Percentiles rank a stretch among this genome's conserved stretches.
Evolutionary conservation across 2,329 filamentous ascomycete genomes (phyloP).

Genomic region (Hypoxylon sp.): DNA sequence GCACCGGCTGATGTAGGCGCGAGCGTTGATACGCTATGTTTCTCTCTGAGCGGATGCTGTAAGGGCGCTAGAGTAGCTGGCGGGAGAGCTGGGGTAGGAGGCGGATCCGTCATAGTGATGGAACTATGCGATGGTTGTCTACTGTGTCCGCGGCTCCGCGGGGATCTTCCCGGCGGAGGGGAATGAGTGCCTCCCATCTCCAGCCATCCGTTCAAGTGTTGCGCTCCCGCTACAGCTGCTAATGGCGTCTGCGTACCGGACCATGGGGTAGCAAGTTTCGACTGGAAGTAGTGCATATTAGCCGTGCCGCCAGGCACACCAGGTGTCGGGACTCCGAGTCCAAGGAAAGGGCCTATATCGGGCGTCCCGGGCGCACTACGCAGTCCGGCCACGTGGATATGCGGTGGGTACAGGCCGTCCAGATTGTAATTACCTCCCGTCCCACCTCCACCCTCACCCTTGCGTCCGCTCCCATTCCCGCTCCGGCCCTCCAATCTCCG

Average conservation of each 20-base stretch:
- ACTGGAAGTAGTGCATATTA: slow-evolving; percentile 86
- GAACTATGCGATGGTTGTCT: slow-evolving; percentile 63
- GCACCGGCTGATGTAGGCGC: slow-evolving; percentile 66
- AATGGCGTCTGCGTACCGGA: slow-evolving; percentile 84
- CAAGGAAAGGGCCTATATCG: slow-evolving; percentile 70
- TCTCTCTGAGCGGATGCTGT: slow-evolving; percentile 65
- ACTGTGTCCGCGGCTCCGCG: slow-evolving; percentile 51
- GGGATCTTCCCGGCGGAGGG: slow-evolving; percentile 19
- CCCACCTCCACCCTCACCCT: slow-evolving; percentile 35
- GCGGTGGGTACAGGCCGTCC: slow-evolving; percentile 54
- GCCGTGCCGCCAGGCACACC: slow-evolving; percentile 79
- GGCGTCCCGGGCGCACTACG: slow-evolving; percentile 53
- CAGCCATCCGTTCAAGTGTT: slow-evolving; percentile 67
- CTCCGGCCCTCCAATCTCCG: slow-evolving; percentile 45
- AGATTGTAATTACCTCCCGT: slow-evolving; percentile 42
- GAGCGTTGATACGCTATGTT: slow-evolving; percentile 73
- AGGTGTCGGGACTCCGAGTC: slow-evolving; percentile 65
- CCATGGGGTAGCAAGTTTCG: slow-evolving; percentile 77
- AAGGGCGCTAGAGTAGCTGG: slow-evolving; percentile 53
- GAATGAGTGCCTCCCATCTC: slow-evolving; percentile 46
- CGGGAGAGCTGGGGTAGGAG: slow-evolving; percentile 31
- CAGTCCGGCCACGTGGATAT: slow-evolving; percentile 57
- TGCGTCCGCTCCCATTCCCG: slow-evolving; percentile 28
- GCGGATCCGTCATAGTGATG: slow-evolving; percentile 60
- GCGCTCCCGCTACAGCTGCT: slow-evolving; percentile 81